phyloP scores from a whole-genome alignment of 768 basidiomycete species.

The Wakefieldia striispora region DNA sequence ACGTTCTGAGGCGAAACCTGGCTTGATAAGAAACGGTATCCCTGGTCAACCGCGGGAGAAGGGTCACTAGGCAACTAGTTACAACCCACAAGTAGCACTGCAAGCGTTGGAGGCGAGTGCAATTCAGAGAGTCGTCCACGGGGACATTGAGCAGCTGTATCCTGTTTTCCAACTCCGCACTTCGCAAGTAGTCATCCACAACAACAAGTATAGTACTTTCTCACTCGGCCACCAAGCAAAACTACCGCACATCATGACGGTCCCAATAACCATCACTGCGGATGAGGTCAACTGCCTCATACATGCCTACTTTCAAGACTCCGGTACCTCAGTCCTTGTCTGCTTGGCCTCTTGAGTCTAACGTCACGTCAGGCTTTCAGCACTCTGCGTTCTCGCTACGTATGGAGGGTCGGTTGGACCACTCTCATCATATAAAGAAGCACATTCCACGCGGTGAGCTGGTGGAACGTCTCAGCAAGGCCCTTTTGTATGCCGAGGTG shows the following conservation, averaged over 20 bases:
- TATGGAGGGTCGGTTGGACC: conserved; percentile 69
- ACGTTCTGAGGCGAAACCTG: too few relatives aligned
- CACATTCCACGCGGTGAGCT: conserved; percentile 82
- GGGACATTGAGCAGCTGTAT: too few relatives aligned
- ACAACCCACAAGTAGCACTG: too few relatives aligned
- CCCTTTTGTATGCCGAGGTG: conserved; percentile 77
- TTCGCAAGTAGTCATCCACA: neutral
- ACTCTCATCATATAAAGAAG: conserved; percentile 63
- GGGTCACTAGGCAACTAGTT: too few relatives aligned
- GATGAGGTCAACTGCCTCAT: conserved; percentile 86
- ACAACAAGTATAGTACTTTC: too few relatives aligned
- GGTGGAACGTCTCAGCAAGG: conserved; percentile 75
- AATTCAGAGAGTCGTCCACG: too few relatives aligned
- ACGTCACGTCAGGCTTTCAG: conserved; percentile 54
- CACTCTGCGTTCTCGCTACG: conserved; percentile 82
- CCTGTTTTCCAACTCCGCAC: conserved; percentile 24
- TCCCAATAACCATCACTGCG: conserved; percentile 64
- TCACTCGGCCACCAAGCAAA: neutral
- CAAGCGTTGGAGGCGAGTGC: too few relatives aligned
- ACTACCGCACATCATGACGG: conserved; percentile 28
- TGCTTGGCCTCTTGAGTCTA: conserved; percentile 1
- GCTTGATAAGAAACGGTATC: too few relatives aligned
- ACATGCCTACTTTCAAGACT: conserved; percentile 81
- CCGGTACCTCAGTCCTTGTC: conserved; percentile 44
- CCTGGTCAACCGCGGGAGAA: too few relatives aligned